Percentiles rank a stretch among this genome's conserved stretches.
phyloP scores from a whole-genome alignment of 805 yeast species.

The Yamadazyma paraphyllophila region DNA sequence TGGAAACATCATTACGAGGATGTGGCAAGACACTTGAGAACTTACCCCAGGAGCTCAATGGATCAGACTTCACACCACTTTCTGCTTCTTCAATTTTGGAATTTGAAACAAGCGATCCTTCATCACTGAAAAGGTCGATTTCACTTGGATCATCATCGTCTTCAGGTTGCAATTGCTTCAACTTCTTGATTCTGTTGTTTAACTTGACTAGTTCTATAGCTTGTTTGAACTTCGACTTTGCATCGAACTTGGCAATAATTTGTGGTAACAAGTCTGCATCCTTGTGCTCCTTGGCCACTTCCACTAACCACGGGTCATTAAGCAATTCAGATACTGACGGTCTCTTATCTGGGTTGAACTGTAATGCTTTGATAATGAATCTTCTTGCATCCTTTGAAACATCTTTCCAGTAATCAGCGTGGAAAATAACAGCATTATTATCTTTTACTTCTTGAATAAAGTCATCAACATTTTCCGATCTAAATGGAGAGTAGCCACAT shows the following conservation, averaged over 20 bases:
- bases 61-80: background rate
- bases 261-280: constrained; percentile 74
- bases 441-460: constrained; percentile 75
- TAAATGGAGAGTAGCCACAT: constrained; percentile 90
- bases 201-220: constrained; percentile 84
- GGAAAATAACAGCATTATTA: constrained; percentile 80
- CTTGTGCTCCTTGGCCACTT: constrained; percentile 47
- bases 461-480: constrained; percentile 78
- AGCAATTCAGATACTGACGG: constrained; percentile 67
- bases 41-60: constrained; percentile 30
- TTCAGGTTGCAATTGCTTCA: constrained; percentile 59
- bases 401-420: constrained; percentile 80
- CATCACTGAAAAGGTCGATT: constrained; percentile 41
- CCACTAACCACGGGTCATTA: constrained; percentile 67
- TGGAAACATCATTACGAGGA: constrained; percentile 17
- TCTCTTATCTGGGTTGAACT: constrained; percentile 63
- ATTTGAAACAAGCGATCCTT: constrained; percentile 19
- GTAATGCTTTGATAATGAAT: constrained; percentile 70
- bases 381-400: constrained; percentile 78
- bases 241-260: constrained; percentile 78
- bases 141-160: constrained; percentile 55
- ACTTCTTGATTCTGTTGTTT: constrained; percentile 71
- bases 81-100: constrained; percentile 1
- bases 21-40: constrained; percentile 23
- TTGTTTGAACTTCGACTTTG: constrained; percentile 77